Percentiles rank a stretch among this genome's conserved stretches.
Evolutionary conservation across 1,139 yeast genomes (phyloP).

Genomic region (Scheffersomyces quercinus): DNA sequence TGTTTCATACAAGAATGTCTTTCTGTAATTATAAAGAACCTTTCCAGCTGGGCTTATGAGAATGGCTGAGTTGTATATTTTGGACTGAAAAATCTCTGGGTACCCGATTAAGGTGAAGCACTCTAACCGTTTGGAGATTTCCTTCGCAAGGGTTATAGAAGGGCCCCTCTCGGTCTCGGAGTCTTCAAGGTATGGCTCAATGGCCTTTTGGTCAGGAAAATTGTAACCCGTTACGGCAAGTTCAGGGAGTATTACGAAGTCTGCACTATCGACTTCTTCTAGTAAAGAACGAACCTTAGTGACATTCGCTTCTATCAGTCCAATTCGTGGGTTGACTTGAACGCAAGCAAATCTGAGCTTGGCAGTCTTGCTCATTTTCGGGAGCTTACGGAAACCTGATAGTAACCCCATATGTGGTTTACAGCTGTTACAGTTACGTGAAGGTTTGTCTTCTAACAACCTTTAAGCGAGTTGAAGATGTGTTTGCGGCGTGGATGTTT

Average conservation of each 20-base stretch:
- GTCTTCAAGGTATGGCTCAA: constrained; percentile 60
- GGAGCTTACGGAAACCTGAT: not conserved
- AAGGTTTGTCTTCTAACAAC: no score
- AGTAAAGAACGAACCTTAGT: constrained; percentile 43
- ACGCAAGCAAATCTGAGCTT: constrained; percentile 61
- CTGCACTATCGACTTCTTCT: constrained; percentile 33
- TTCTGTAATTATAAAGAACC: constrained; percentile 68
- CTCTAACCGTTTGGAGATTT: constrained; percentile 46
- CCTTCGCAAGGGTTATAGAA: constrained; percentile 57
- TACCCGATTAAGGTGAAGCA: constrained; percentile 83
- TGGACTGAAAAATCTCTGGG: constrained; percentile 54
- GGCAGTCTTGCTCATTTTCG: constrained; percentile 16
- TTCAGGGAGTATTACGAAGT: constrained; percentile 78
- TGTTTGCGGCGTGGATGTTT: no score
- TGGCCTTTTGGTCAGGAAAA: constrained; percentile 51
- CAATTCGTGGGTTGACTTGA: constrained; percentile 69
- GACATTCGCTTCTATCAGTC: constrained; percentile 57
- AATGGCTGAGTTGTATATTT: constrained; percentile 71
- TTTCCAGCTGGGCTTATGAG: constrained; percentile 62
- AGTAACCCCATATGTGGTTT: no score
- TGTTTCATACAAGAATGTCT: constrained; percentile 74
- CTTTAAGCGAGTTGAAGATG: no score
- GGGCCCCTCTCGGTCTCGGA: constrained; percentile 35
- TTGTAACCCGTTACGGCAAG: constrained; percentile 86
- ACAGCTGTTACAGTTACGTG: no score